phyloP scores from a whole-genome alignment of 257 asterid species.

The Verbascum thapsus region DNA sequence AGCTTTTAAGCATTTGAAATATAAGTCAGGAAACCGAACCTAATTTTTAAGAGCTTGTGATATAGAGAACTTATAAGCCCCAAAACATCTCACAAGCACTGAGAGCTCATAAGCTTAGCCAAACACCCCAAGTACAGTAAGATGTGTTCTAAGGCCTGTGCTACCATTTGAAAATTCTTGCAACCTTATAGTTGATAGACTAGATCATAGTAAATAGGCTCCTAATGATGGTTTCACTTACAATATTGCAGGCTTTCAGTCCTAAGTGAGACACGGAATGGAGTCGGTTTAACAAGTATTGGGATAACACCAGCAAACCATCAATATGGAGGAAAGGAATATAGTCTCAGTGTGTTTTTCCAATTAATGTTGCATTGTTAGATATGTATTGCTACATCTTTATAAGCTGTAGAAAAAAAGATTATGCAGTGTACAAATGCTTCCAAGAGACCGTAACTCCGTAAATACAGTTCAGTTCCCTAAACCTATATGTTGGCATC shows the following conservation, averaged over 20 bases:
- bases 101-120: too few species aligned
- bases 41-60: too few species aligned
- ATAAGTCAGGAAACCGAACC: too few species aligned
- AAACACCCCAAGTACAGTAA: too few species aligned
- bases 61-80: too few species aligned
- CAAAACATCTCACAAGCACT: too few species aligned
- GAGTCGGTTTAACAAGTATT: conserved; percentile 6
- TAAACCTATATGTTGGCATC: conserved; percentile 11
- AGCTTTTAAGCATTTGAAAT: too few species aligned
- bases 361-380: conserved; percentile 39
- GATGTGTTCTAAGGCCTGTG: neutral
- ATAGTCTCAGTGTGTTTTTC: conserved; percentile 35
- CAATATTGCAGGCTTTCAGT: conserved; percentile 69
- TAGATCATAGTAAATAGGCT: neutral
- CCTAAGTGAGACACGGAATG: conserved; percentile 58
- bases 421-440: conserved; percentile 72
- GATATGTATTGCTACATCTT: conserved; percentile 41
- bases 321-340: conserved; percentile 16
- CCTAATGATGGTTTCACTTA: conserved; percentile 10
- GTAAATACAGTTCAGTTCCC: conserved; percentile 32
- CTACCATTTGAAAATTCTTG: neutral
- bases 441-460: conserved; percentile 32
- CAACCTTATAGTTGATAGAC: neutral
- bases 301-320: conserved; percentile 41
- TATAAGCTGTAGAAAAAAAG: conserved; percentile 51